Evolutionary conservation across 2,329 filamentous ascomycete genomes (phyloP), one percentile per base, ranked within the genome.

Genomic region (Venturiaceae sp.): DNA sequence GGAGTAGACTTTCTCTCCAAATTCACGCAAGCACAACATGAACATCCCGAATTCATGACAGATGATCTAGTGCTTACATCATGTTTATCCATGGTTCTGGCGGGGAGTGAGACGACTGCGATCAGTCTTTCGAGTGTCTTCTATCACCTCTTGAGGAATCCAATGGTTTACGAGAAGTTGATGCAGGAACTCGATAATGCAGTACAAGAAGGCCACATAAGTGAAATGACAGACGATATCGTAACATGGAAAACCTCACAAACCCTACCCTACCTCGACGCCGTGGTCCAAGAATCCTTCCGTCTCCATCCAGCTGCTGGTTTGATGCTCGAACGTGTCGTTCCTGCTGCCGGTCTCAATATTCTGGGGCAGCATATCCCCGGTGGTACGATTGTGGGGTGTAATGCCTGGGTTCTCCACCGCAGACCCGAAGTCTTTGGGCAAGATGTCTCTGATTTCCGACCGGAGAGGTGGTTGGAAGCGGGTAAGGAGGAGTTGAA

Each of bases 61-160:
- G 83, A 89, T 65, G 78, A 77, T 3, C 77, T 87, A 8, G 86
- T 90, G 11, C 82, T 87, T 63, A 85, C 85, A 6, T 86, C 87
- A 73, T 85, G 84, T 54, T 81, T 85, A n/a, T 83, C 78, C 60
- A 88, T 88, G 85, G 74, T 78, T 62, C 81, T 87, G 64, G 89
- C 89, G 0, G 88, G 88, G 3, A 86, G 83, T 2, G 89, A 94
- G 70, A 92, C 88, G 0, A 92, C 88, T 0, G 88, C 86, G 39
- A 92, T 92, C 66, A 83, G 81, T 6, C 77, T 92, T 16, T 81
- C 82, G 5, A 79, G 84, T 6, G 80, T 91, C 0, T 88, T 92
- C 66, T 92, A 92, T 71, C 85, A 84, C 69, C 72, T 92, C 3
- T 76, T 91, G 36, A 85, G 84, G 66, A 81, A 84, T 64, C 84